These are phyloP conservation scores for Aspergillus campestris DNA, from an alignment of 495 filamentous ascomycete genomes.

Conservation along the genomic window DNA sequence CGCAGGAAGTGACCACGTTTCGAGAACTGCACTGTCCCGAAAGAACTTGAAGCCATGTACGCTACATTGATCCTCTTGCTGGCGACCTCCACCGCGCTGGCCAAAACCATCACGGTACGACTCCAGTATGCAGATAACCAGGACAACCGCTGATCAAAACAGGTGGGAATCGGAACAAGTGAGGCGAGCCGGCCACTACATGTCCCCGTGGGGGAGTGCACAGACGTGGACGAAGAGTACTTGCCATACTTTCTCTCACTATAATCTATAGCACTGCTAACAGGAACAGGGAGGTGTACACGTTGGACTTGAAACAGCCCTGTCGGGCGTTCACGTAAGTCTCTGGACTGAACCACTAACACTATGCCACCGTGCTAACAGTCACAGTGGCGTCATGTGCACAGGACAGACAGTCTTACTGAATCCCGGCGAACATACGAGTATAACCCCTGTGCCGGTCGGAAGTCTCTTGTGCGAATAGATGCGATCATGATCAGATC, in stretches of 20 bases:
- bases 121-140: neutral
- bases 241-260: neutral
- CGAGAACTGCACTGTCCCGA: too few relatives aligned
- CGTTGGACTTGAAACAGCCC: neutral
- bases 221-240: neutral
- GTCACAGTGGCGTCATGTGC: neutral
- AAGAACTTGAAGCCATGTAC: neutral
- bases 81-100: neutral
- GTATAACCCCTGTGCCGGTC: neutral
- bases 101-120: neutral
- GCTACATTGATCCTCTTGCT: neutral
- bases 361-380: neutral
- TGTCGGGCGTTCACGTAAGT: conserved; percentile 3
- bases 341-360: too few relatives aligned
- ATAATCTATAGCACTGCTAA: neutral
- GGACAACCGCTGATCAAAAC: neutral
- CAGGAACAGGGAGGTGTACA: neutral
- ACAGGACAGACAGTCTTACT: neutral
- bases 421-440: conserved; percentile 34
- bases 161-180: neutral
- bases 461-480: conserved; percentile 5
- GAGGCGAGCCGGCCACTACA: neutral
- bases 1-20: too few relatives aligned
- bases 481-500: too few relatives aligned
- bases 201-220: neutral